phyloP scores from a whole-genome alignment of 139 green algal species.

The Gonium pectorale region DNA sequence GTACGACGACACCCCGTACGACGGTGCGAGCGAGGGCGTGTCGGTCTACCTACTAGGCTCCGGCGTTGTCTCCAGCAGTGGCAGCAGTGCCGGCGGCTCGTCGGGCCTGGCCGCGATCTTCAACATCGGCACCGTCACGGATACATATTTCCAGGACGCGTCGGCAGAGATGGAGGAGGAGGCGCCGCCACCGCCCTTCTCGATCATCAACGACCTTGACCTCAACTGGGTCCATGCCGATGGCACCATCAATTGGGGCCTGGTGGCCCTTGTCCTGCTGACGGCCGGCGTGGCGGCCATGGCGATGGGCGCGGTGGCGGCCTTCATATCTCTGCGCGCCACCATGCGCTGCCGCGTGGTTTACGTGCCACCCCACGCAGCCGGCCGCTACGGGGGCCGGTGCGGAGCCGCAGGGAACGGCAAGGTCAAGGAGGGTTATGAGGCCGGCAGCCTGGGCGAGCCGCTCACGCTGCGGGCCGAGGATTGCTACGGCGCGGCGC shows the following conservation, averaged over 20 bases:
- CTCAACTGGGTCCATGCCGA: neutral
- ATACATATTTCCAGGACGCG: too few relatives aligned
- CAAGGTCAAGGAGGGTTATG: neutral
- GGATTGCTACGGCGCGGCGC: neutral
- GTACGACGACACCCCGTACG: too few relatives aligned
- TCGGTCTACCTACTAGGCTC: too few relatives aligned
- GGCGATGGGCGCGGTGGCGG: conserved; percentile 8
- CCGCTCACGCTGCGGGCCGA: conserved; percentile 17
- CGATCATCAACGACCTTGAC: conserved; percentile 3
- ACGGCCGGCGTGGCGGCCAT: neutral
- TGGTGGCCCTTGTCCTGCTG: conserved; percentile 11
- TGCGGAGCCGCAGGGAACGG: too few relatives aligned
- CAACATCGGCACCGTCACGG: too few relatives aligned
- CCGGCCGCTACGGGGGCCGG: neutral
- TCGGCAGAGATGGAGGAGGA: too few relatives aligned
- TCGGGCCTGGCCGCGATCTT: too few relatives aligned
- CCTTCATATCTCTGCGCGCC: conserved; percentile 19
- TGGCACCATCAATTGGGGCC: conserved; percentile 41
- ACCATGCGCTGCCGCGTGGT: conserved; percentile 8
- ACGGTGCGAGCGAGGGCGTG: too few relatives aligned
- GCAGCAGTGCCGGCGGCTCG: too few relatives aligned
- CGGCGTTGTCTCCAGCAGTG: too few relatives aligned
- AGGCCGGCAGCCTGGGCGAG: neutral
- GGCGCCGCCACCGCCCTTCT: too few relatives aligned
- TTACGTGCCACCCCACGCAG: conserved; percentile 1